Conservation (phyloP, 2,329 filamentous ascomycete species). For the Cladosporium sp. region DNA sequence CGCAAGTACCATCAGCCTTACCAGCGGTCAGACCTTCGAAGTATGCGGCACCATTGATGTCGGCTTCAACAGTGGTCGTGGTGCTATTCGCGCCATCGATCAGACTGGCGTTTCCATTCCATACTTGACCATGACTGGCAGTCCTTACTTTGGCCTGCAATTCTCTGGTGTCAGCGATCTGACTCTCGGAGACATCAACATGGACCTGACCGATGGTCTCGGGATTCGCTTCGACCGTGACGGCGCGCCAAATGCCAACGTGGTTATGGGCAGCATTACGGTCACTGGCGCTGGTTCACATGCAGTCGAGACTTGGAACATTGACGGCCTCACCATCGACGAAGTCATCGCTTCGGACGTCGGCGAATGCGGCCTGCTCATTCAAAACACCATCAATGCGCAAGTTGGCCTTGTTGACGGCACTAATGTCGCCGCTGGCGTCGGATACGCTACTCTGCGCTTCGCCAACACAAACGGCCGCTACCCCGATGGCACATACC, state of each 20-base stretch:
- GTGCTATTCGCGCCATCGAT: slow-evolving; percentile 52
- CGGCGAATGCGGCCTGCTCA: slow-evolving; percentile 54
- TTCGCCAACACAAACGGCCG: slow-evolving; percentile 56
- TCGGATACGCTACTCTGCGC: slow-evolving; percentile 54
- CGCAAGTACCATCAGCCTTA: slow-evolving; percentile 48
- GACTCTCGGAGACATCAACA: slow-evolving; percentile 48
- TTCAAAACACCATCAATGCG: slow-evolving; percentile 50
- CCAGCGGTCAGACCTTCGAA: slow-evolving; percentile 54
- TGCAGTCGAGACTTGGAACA: slow-evolving; percentile 58
- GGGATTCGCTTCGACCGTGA: slow-evolving; percentile 58
- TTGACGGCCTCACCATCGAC: slow-evolving; percentile 50
- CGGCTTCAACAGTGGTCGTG: slow-evolving; percentile 40
- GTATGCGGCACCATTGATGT: slow-evolving; percentile 55
- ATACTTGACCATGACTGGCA: slow-evolving; percentile 55
- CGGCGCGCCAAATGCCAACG: slow-evolving; percentile 48
- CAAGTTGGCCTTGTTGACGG: slow-evolving; percentile 53
- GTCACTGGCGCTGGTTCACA: slow-evolving; percentile 54
- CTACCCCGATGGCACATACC: slow-evolving; percentile 46
- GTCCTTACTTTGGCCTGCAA: slow-evolving; percentile 54
- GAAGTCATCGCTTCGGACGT: slow-evolving; percentile 52
- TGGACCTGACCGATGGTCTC: slow-evolving; percentile 53
- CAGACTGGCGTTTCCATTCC: slow-evolving; percentile 51
- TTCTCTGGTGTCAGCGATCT: slow-evolving; percentile 52
- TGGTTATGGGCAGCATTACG: slow-evolving; percentile 50
- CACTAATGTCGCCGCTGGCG: slow-evolving; percentile 50